Conservation (phyloP, 75 land plant species). For the Isoetes taiwanensis region DNA sequence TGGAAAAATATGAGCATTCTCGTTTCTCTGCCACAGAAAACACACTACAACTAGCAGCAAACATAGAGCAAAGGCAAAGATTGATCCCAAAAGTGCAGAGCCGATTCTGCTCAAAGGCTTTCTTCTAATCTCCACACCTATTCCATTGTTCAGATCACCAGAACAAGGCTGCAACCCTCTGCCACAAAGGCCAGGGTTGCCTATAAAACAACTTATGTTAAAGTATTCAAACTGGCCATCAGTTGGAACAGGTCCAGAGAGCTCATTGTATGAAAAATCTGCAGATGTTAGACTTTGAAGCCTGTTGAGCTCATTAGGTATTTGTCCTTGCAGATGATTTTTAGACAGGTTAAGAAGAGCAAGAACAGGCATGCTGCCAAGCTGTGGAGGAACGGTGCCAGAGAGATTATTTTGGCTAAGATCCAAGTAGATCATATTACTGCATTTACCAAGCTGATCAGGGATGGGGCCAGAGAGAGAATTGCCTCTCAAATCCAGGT, state of each 20-base stretch:
- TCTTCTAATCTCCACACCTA: too few relatives aligned
- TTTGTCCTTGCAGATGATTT: conserved; percentile 41
- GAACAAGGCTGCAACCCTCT: conserved; percentile 11
- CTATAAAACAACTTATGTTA: background rate
- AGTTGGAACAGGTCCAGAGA: conserved; percentile 36
- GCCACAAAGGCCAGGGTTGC: conserved; percentile 8
- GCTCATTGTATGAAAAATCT: conserved; percentile 58
- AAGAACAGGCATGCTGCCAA: conserved; percentile 27
- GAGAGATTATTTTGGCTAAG: conserved; percentile 30
- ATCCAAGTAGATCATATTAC: conserved; percentile 19
- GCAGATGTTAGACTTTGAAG: conserved; percentile 42
- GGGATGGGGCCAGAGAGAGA: conserved; percentile 45
- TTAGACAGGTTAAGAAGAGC: conserved; percentile 48
- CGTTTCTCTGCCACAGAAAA: too few relatives aligned
- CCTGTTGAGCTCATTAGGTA: conserved; percentile 39
- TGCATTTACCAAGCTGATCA: conserved; percentile 23
- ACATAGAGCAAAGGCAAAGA: too few relatives aligned
- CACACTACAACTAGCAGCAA: too few relatives aligned
- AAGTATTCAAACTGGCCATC: conserved; percentile 12
- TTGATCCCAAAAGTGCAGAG: too few relatives aligned
- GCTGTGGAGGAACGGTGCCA: conserved; percentile 27
- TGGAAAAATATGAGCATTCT: too few relatives aligned
- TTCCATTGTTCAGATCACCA: too few relatives aligned
- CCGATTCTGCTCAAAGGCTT: too few relatives aligned
- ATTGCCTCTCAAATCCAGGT: background rate